These are phyloP conservation scores for Xylaria scruposa DNA, from an alignment of 495 filamentous ascomycete genomes.

Conservation along the genomic window DNA sequence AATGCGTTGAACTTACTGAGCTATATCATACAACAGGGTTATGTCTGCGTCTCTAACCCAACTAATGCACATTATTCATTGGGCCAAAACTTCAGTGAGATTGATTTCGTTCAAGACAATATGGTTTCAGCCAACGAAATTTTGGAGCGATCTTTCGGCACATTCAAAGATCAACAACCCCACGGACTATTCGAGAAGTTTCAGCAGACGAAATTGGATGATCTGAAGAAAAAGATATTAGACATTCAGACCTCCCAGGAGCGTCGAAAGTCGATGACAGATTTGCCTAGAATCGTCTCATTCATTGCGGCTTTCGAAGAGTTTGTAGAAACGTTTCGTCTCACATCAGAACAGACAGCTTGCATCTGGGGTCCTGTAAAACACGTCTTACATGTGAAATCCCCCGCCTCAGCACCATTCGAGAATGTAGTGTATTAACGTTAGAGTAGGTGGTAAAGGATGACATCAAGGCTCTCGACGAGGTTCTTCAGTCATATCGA, in stretches of 20 bases:
- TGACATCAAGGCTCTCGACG: conserved; percentile 45
- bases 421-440: neutral
- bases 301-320: conserved; percentile 53
- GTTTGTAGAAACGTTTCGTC: conserved; percentile 40
- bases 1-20: neutral
- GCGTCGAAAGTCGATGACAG: conserved; percentile 40
- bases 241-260: conserved; percentile 47
- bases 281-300: conserved; percentile 43
- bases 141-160: neutral
- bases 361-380: conserved; percentile 51
- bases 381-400: conserved; percentile 39
- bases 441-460: conserved; percentile 41
- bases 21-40: neutral
- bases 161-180: conserved; percentile 40
- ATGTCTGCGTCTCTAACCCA: neutral
- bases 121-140: neutral
- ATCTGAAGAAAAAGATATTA: conserved; percentile 41
- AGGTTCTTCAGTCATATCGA: conserved; percentile 50
- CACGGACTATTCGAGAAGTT: conserved; percentile 39
- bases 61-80: neutral
- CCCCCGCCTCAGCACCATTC: neutral
- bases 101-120: neutral
- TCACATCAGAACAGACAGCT: conserved; percentile 41
- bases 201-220: conserved; percentile 30
- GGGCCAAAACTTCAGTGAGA: neutral